These are phyloP conservation scores for Pharus latifolius DNA, from an alignment of 176 grass and related monocot species.

Conservation along the genomic window DNA sequence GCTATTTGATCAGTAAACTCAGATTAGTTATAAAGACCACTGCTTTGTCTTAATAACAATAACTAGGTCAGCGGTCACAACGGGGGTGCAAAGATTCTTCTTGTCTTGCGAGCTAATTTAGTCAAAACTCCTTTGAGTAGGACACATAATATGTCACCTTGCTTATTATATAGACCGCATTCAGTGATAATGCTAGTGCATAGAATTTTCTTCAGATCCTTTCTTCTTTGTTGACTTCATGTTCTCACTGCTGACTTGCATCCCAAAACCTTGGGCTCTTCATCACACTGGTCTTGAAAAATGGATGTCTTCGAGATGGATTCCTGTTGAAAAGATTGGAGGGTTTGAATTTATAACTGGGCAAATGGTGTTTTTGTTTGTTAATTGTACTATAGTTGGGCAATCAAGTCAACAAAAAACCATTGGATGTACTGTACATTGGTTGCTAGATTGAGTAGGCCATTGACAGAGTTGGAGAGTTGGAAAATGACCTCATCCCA, in stretches of 20 bases:
- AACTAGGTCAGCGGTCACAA: too few species aligned
- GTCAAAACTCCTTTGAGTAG: too few species aligned
- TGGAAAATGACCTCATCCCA: neutral
- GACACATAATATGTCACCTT: neutral
- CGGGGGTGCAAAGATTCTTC: too few species aligned
- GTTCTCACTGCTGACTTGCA: neutral
- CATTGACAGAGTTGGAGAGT: neutral
- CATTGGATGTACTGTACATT: neutral
- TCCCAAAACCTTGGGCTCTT: conserved; percentile 15
- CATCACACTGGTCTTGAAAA: neutral
- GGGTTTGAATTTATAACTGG: neutral
- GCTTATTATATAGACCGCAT: too few species aligned
- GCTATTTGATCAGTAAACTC: too few species aligned
- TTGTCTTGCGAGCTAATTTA: too few species aligned
- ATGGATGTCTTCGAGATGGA: neutral
- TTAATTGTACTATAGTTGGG: neutral
- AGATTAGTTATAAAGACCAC: too few species aligned
- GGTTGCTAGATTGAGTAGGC: neutral
- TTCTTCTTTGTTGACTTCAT: conserved; percentile 22
- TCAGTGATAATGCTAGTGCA: neutral
- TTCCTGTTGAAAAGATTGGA: neutral
- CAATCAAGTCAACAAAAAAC: neutral
- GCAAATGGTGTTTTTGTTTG: conserved; percentile 1
- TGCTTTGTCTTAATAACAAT: too few species aligned
- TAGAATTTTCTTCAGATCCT: neutral